phyloP scores from a whole-genome alignment of 164 flowering plant species.

The Vitis amurensis region DNA sequence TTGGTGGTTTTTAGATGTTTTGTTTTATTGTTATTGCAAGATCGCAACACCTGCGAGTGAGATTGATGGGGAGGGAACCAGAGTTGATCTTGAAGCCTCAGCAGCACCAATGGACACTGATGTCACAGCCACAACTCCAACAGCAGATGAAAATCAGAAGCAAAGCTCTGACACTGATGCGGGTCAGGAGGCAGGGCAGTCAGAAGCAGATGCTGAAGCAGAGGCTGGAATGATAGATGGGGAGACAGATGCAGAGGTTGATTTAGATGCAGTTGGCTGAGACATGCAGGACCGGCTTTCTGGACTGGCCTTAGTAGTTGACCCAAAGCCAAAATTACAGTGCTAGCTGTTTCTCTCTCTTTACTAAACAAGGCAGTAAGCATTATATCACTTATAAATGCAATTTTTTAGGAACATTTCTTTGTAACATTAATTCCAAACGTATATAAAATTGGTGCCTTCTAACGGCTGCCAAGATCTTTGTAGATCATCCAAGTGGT shows the following conservation, averaged over 20 bases:
- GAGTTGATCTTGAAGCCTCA: constrained; percentile 56
- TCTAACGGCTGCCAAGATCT: no score
- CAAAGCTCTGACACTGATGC: constrained; percentile 58
- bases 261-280: constrained; percentile 40
- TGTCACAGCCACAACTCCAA: constrained; percentile 32
- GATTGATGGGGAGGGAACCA: constrained; percentile 57
- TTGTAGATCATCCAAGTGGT: no score
- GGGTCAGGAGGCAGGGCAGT: constrained; percentile 62
- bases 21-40: constrained; percentile 29
- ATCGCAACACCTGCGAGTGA: constrained; percentile 58
- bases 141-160: constrained; percentile 66
- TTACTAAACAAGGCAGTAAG: no score
- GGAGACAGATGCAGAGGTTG: constrained; percentile 70
- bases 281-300: background rate
- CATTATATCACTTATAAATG: no score
- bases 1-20: background rate
- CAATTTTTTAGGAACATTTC: no score
- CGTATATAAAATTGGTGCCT: no score
- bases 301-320: no score
- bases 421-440: no score
- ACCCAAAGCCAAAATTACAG: no score
- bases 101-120: constrained; percentile 66
- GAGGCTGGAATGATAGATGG: constrained; percentile 64
- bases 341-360: no score
- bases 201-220: constrained; percentile 64